A percentile compares a stretch with the other conserved stretches of the same genome.
Conservation (phyloP, 441 rosid species). For the Gossypium gossypioides region DNA sequence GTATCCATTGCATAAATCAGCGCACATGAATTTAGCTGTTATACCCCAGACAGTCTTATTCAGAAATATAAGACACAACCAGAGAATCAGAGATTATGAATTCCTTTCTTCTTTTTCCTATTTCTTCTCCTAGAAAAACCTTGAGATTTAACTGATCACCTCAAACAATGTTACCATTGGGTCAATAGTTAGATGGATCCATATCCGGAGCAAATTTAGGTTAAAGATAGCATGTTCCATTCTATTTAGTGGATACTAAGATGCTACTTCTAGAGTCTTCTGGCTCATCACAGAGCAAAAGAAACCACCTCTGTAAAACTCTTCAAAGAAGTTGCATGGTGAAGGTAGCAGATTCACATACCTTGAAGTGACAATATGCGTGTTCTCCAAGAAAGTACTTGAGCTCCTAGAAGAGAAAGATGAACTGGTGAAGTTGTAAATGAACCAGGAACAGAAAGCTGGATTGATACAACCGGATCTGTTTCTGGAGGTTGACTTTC, state of each 20-base stretch:
- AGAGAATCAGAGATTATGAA: neutral
- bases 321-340: neutral
- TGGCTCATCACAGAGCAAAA: neutral
- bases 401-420: constrained; percentile 51
- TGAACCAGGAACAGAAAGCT: constrained; percentile 56
- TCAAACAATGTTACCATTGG: neutral
- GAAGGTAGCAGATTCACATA: constrained; percentile 24
- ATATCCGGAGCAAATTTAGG: neutral
- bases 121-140: neutral
- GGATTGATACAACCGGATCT: constrained; percentile 51
- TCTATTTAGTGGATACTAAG: neutral
- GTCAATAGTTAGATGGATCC: neutral
- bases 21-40: neutral
- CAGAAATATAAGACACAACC: neutral
- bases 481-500: constrained; percentile 37
- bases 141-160: neutral
- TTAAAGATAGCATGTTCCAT: neutral
- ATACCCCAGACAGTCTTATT: neutral
- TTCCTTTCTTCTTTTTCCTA: neutral
- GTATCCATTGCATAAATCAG: neutral
- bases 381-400: constrained; percentile 76
- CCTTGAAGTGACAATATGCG: constrained; percentile 71
- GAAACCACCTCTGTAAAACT: neutral
- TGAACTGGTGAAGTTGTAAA: constrained; percentile 52
- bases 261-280: constrained; percentile 5